Evolutionary conservation across 208 protist species (phyloP).

Genomic region (Leishmania gerbilli): DNA sequence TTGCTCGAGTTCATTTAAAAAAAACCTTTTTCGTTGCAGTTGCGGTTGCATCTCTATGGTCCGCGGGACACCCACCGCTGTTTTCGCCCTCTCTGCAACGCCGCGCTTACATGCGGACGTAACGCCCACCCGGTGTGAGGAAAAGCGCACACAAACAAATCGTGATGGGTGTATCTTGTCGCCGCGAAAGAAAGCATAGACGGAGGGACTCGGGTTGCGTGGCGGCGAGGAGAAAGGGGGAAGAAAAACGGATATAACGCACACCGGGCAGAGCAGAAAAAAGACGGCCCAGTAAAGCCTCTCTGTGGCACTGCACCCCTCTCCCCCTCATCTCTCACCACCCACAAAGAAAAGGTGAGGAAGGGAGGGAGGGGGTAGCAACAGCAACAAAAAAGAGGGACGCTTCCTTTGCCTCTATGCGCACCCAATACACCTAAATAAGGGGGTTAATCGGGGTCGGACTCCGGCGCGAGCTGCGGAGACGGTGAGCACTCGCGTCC

Average conservation of each 20-base stretch:
- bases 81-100: neutral
- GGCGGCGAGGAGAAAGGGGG: neutral
- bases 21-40: neutral
- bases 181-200: neutral
- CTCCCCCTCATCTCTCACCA: neutral
- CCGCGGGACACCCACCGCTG: neutral
- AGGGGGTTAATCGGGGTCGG: conserved; percentile 15
- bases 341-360: neutral
- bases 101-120: neutral
- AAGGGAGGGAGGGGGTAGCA: neutral
- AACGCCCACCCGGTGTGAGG: neutral
- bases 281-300: neutral
- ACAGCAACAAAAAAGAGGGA: neutral
- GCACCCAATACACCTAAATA: neutral
- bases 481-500: conserved; percentile 12
- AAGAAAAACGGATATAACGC: neutral
- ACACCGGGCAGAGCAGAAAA: neutral
- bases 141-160: neutral
- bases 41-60: neutral
- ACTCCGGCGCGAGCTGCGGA: conserved; percentile 11
- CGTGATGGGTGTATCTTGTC: neutral
- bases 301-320: neutral
- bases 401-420: neutral
- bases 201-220: neutral
- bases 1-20: neutral